A percentile compares a stretch with the other conserved stretches of the same genome.
phyloP scores from a whole-genome alignment of 1,139 yeast genomes.

The Magnusiomyces paraingens region DNA sequence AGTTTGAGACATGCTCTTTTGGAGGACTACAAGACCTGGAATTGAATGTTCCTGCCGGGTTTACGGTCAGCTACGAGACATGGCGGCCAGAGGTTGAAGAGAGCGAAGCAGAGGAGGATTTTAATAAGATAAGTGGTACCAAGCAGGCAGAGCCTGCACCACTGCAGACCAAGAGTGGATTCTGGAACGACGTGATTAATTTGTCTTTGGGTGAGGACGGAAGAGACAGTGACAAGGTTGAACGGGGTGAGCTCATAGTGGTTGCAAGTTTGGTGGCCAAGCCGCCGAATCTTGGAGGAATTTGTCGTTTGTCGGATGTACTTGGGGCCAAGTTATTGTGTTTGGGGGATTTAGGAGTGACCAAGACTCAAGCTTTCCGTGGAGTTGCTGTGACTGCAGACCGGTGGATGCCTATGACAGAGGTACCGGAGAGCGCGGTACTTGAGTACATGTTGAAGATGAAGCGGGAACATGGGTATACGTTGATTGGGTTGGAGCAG shows the following conservation, averaged over 20 bases:
- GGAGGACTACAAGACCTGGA: neutral
- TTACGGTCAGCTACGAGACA: neutral
- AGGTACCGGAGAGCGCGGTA: conserved; percentile 50
- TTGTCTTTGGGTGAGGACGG: conserved; percentile 38
- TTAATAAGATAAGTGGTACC: neutral
- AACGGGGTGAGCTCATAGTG: conserved; percentile 72
- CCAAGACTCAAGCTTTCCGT: conserved; percentile 63
- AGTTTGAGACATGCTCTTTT: conserved; percentile 18
- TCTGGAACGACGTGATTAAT: conserved; percentile 69
- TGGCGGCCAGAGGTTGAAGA: conserved; percentile 10
- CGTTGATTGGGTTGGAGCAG: conserved; percentile 84
- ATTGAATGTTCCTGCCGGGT: conserved; percentile 10
- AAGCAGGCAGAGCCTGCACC: conserved; percentile 37
- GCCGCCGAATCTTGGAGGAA: conserved; percentile 89
- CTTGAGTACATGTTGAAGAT: conserved; percentile 51
- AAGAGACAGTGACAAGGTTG: conserved; percentile 36
- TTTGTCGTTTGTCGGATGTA: conserved; percentile 86
- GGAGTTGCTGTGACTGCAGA: conserved; percentile 93
- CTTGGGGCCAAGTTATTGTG: conserved; percentile 83
- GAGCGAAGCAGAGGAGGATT: neutral
- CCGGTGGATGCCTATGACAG: conserved; percentile 91
- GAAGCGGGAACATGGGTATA: conserved; percentile 74
- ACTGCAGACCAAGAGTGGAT: conserved; percentile 84
- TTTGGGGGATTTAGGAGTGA: conserved; percentile 60
- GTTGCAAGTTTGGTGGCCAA: conserved; percentile 87